These are phyloP conservation scores for Gastrodia elata DNA, from an alignment of 106 monocot species.

Conservation along the genomic window DNA sequence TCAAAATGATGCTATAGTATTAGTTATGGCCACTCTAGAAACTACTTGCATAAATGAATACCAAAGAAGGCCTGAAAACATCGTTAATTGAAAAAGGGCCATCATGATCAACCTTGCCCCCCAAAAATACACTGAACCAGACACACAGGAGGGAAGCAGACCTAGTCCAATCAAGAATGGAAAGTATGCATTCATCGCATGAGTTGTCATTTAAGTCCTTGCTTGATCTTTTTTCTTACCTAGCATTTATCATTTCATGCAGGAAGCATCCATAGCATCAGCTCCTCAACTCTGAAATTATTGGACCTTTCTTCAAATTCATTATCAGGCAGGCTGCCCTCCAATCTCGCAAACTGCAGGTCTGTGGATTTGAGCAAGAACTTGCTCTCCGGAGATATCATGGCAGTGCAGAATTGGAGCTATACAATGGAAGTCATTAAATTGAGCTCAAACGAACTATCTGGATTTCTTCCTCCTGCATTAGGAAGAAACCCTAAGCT, in stretches of 20 bases:
- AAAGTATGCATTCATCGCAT: no score
- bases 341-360: constrained; percentile 30
- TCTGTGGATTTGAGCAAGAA: constrained; percentile 71
- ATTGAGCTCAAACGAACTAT: constrained; percentile 62
- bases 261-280: constrained; percentile 51
- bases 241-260: constrained; percentile 15
- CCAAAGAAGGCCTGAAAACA: no score
- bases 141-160: no score
- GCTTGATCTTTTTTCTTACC: neutral
- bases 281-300: constrained; percentile 55
- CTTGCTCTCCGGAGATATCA: constrained; percentile 44
- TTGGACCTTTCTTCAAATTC: constrained; percentile 84
- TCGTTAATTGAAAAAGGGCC: no score
- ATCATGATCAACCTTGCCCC: no score
- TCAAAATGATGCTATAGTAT: no score
- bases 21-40: no score
- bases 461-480: constrained; percentile 56
- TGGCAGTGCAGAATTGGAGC: constrained; percentile 54
- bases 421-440: constrained; percentile 43
- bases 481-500: constrained; percentile 46
- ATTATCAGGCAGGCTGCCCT: constrained; percentile 58
- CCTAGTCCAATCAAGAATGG: no score
- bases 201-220: neutral
- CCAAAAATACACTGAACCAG: no score
- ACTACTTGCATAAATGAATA: no score